Conservation (phyloP, 2,329 filamentous ascomycete species). For the Tympanopsis confertula region DNA sequence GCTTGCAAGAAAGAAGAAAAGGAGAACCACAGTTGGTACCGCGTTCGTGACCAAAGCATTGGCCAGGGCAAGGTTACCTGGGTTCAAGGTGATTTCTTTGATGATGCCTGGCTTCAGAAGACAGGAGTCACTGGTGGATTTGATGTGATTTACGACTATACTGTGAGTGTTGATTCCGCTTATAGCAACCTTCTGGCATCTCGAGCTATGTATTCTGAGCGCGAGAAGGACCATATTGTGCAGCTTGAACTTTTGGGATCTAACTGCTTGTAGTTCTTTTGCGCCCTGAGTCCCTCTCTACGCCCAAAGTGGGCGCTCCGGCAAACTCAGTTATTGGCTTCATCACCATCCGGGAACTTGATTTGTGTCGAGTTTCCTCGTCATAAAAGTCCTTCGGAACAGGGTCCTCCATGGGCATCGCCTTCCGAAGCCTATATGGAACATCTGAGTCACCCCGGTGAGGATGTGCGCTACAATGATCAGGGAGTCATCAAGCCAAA, state of each 20-base stretch:
- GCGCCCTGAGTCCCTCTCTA: slow-evolving; percentile 41
- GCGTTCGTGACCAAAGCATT: slow-evolving; percentile 21
- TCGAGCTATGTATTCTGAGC: not conserved
- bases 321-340: slow-evolving; percentile 35
- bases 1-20: slow-evolving; percentile 29
- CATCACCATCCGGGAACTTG: slow-evolving; percentile 31
- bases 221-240: too few species aligned
- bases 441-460: slow-evolving; percentile 59
- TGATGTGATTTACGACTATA: slow-evolving; percentile 57
- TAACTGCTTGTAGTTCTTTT: slow-evolving; percentile 38
- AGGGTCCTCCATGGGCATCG: slow-evolving; percentile 65
- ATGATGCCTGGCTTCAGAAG: slow-evolving; percentile 38
- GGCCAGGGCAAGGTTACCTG: slow-evolving; percentile 40
- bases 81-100: slow-evolving; percentile 57
- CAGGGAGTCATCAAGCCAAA: slow-evolving; percentile 34
- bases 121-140: slow-evolving; percentile 33
- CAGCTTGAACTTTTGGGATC: too few species aligned
- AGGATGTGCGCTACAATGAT: slow-evolving; percentile 49
- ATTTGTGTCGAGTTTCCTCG: slow-evolving; percentile 70
- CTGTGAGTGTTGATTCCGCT: slow-evolving; percentile 25
- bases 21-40: slow-evolving; percentile 28
- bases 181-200: not conserved
- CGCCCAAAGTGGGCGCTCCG: slow-evolving; percentile 41
- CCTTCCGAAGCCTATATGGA: slow-evolving; percentile 60
- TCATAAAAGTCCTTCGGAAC: slow-evolving; percentile 50